Conservation (phyloP, 768 basidiomycete species). For the Agrocybe pediades region DNA sequence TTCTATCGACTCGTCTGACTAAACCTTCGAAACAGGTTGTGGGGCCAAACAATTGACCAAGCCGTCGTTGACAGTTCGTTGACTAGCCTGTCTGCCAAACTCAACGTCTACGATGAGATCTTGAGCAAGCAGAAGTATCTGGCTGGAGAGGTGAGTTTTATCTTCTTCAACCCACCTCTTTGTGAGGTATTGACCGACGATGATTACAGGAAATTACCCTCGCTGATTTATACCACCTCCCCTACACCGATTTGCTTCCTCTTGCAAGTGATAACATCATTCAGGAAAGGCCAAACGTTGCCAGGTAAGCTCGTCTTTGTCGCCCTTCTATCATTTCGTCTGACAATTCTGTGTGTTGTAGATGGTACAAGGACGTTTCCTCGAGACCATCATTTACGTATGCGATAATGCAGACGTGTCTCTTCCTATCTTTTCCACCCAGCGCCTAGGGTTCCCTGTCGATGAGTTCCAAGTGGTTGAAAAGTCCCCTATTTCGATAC, state of each 20-base stretch:
- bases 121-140: conserved; percentile 55
- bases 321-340: too few species aligned
- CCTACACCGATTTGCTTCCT: conserved; percentile 29
- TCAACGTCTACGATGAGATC: conserved; percentile 56
- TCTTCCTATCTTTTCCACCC: too few species aligned
- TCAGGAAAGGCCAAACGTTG: conserved; percentile 40
- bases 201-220: conserved; percentile 39
- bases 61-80: conserved; percentile 31
- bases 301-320: too few species aligned
- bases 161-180: background rate
- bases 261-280: conserved; percentile 29
- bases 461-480: too few species aligned
- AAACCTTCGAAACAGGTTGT: conserved; percentile 6
- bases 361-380: too few species aligned
- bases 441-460: too few species aligned
- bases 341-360: too few species aligned
- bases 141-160: conserved; percentile 49
- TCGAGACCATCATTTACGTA: too few species aligned
- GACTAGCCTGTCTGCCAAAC: conserved; percentile 32
- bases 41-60: conserved; percentile 21
- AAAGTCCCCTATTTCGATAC: too few species aligned
- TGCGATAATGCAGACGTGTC: too few species aligned
- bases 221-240: conserved; percentile 47
- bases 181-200: background rate
- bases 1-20: background rate